Evolutionary conservation across 805 yeast species (phyloP).

Genomic region (Candida multigemmis): DNA sequence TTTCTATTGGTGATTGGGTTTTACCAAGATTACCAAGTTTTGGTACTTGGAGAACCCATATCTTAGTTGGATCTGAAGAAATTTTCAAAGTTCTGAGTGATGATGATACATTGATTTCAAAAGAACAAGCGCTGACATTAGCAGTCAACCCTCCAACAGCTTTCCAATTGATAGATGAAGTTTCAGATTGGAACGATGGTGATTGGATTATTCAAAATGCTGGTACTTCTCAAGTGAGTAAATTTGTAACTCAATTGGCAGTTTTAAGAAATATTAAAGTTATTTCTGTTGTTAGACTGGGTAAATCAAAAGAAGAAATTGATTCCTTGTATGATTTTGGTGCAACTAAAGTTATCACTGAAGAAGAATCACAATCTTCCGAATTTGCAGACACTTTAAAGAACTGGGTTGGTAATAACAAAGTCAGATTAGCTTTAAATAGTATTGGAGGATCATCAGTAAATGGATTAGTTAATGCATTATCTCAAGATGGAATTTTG

Average conservation of each 20-base stretch:
- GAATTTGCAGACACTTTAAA: conserved; percentile 10
- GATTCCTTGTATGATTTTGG: conserved; percentile 14
- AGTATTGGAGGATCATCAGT: conserved; percentile 20
- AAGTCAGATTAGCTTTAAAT: conserved; percentile 21
- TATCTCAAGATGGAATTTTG: conserved; percentile 17
- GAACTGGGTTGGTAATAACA: conserved; percentile 9
- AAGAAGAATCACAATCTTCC: too few relatives aligned
- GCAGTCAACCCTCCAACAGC: conserved; percentile 89
- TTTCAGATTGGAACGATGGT: conserved; percentile 5
- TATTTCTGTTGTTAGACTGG: conserved; percentile 18
- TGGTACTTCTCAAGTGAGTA: conserved; percentile 24
- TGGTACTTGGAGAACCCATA: conserved; percentile 81
- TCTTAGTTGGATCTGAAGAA: conserved; percentile 32
- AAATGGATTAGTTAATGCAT: conserved; percentile 11
- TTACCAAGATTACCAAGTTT: conserved; percentile 65
- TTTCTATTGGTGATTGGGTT: conserved; percentile 74
- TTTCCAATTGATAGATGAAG: conserved; percentile 40
- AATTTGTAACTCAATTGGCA: conserved; percentile 21
- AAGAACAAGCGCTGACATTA: conserved; percentile 71
- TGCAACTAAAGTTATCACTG: conserved; percentile 21
- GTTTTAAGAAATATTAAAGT: conserved; percentile 13
- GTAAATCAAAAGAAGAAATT: conserved; percentile 14
- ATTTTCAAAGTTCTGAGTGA: conserved; percentile 6
- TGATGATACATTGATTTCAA: conserved; percentile 14
- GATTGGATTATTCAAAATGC: conserved; percentile 27